A percentile compares a stretch with the other conserved stretches of the same genome.
Evolutionary conservation across 2,329 filamentous ascomycete species (phyloP).

Genomic region (Diaporthe destruens): DNA sequence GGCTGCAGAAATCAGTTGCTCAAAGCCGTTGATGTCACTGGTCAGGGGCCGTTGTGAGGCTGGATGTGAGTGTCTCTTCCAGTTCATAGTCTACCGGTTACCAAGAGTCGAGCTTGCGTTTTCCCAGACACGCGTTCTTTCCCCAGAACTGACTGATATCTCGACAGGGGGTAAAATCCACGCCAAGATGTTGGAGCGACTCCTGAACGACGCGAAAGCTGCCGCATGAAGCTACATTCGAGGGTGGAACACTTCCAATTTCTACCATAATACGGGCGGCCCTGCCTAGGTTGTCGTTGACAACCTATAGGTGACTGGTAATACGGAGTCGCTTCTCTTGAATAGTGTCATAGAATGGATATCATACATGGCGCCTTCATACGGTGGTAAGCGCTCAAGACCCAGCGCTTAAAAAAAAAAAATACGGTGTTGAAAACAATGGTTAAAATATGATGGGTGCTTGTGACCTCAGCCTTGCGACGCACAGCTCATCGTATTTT

Average conservation of each 20-base stretch:
- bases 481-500: no score
- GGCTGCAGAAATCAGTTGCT: slow-evolving; percentile 63
- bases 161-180: slow-evolving; percentile 56
- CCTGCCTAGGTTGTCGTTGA: not conserved
- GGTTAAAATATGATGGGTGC: no score
- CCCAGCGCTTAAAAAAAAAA: no score
- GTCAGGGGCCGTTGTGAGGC: slow-evolving; percentile 65
- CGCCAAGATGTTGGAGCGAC: slow-evolving; percentile 57
- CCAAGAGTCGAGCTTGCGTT: no score
- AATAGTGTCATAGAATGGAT: not conserved
- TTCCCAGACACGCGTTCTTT: not conserved
- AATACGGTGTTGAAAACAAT: no score
- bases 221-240: not conserved
- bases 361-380: no score
- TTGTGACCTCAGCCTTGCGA: no score
- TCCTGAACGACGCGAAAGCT: slow-evolving; percentile 49
- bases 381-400: no score
- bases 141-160: not conserved
- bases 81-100: no score
- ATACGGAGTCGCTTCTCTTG: not conserved
- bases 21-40: slow-evolving; percentile 61
- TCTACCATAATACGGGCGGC: no score
- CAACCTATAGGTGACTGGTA: rapidly evolving
- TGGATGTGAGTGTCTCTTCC: slow-evolving; percentile 55
- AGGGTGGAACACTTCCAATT: no score